phyloP scores from a whole-genome alignment of 306 rosid genomes.

The Abrus pulchellus region DNA sequence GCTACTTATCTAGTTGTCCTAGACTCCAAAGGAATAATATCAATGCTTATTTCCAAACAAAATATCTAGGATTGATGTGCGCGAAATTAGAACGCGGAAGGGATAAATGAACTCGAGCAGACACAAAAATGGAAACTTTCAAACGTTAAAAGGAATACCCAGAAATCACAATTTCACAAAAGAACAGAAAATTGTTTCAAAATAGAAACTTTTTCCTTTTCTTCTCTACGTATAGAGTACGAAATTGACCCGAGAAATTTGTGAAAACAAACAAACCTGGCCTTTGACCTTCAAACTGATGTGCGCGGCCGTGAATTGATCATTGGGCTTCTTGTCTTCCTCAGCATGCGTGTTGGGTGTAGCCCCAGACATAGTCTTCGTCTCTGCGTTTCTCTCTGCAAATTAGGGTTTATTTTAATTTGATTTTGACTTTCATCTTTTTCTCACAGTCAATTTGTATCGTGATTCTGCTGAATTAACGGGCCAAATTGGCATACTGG shows the following conservation, averaged over 20 bases:
- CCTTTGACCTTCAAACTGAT: constrained; percentile 85
- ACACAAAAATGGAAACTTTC: neutral
- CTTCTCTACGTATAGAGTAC: neutral
- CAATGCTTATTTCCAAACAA: neutral
- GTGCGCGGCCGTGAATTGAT: constrained; percentile 56
- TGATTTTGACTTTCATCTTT: neutral
- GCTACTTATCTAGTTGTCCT: neutral
- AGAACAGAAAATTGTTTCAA: neutral
- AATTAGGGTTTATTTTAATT: constrained; percentile 48
- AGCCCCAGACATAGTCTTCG: constrained; percentile 61
- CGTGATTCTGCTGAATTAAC: neutral
- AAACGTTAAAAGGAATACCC: neutral
- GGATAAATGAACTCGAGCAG: neutral
- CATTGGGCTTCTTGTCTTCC: constrained; percentile 81
- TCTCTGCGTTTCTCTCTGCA: neutral
- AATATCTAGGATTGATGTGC: neutral
- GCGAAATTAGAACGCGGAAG: neutral
- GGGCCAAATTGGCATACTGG: neutral
- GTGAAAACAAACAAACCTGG: constrained; percentile 59
- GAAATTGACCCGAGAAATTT: neutral
- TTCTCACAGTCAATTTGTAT: neutral
- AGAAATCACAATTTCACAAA: neutral
- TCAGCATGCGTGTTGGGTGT: constrained; percentile 56
- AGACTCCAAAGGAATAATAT: neutral
- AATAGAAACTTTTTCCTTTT: neutral